Conservation (phyloP, 176 grass and related monocot genomes). For the Rhipidocladum racemiflorum region DNA sequence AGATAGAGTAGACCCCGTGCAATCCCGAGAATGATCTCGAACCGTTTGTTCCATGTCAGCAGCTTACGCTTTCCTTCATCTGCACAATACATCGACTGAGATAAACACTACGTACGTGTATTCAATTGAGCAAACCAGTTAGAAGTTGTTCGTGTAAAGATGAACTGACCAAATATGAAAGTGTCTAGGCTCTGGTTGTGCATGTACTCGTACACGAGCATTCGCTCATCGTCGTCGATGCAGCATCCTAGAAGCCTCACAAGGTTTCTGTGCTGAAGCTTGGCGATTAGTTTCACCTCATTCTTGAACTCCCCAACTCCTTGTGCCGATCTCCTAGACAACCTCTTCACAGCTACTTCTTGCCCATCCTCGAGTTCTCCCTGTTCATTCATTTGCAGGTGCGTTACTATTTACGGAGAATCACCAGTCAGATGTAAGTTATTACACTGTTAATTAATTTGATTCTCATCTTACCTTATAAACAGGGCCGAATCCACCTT, state of each 20-base stretch:
- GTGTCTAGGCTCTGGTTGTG: slow-evolving; percentile 52
- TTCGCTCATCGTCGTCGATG: slow-evolving; percentile 46
- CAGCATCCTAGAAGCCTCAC: slow-evolving; percentile 47
- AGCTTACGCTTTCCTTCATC: slow-evolving; percentile 28
- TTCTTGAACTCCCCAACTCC: slow-evolving; percentile 48
- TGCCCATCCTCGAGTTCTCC: slow-evolving; percentile 47
- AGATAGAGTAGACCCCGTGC: slow-evolving; percentile 47
- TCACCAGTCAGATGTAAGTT: not conserved
- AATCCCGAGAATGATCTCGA: slow-evolving; percentile 35
- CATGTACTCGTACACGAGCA: slow-evolving; percentile 64
- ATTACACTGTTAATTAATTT: not conserved
- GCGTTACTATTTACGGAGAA: not conserved
- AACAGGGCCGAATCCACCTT: slow-evolving; percentile 60
- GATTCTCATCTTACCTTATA: slow-evolving; percentile 39
- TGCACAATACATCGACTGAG: not conserved
- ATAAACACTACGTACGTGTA: not conserved
- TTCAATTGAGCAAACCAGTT: too few species aligned
- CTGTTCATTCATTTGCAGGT: slow-evolving; percentile 17
- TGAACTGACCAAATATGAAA: slow-evolving; percentile 53
- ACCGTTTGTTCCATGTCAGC: slow-evolving; percentile 35
- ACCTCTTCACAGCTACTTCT: slow-evolving; percentile 58
- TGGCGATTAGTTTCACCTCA: slow-evolving; percentile 56
- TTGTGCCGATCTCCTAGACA: slow-evolving; percentile 42
- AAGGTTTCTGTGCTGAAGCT: slow-evolving; percentile 47
- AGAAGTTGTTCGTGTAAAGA: not conserved